phyloP scores from a whole-genome alignment of 371 early-diverging fungal species.

The Syncephalastrum contaminatum region DNA sequence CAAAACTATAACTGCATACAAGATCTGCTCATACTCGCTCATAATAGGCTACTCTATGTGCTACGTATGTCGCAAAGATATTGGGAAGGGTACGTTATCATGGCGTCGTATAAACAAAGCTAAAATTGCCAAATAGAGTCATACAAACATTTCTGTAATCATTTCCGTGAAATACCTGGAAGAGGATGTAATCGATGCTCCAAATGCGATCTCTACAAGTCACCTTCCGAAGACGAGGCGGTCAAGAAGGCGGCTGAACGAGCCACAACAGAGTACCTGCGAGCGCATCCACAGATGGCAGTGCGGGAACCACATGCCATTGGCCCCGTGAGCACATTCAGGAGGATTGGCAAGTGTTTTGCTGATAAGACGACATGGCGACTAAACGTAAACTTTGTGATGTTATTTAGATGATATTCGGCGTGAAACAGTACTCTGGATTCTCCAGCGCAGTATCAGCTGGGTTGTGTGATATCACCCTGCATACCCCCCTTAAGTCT shows the following conservation, averaged over 20 bases:
- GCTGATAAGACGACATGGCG: background rate
- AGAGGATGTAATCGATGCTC: slow-evolving; percentile 50
- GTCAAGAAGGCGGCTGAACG: slow-evolving; percentile 43
- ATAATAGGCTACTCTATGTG: slow-evolving; percentile 62
- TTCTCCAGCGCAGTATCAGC: slow-evolving; percentile 19
- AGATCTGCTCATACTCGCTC: background rate
- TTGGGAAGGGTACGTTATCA: slow-evolving; percentile 14
- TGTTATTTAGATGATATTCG: slow-evolving; percentile 19
- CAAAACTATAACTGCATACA: background rate
- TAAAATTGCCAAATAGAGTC: slow-evolving; percentile 33
- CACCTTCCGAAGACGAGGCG: slow-evolving; percentile 52
- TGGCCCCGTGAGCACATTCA: slow-evolving; percentile 27
- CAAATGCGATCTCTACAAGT: slow-evolving; percentile 63
- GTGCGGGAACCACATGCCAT: slow-evolving; percentile 16
- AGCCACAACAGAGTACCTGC: slow-evolving; percentile 52
- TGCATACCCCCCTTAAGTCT: background rate
- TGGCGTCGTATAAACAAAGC: background rate
- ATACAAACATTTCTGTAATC: slow-evolving; percentile 66
- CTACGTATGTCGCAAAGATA: slow-evolving; percentile 63
- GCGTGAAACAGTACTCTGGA: slow-evolving; percentile 19
- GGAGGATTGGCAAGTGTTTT: slow-evolving; percentile 19
- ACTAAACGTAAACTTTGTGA: background rate
- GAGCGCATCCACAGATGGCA: slow-evolving; percentile 41
- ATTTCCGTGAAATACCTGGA: slow-evolving; percentile 58
- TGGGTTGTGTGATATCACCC: slow-evolving; percentile 12